Evolutionary conservation across 2,329 filamentous ascomycete genomes (phyloP).

Genomic region (Diaporthe helianthi): DNA sequence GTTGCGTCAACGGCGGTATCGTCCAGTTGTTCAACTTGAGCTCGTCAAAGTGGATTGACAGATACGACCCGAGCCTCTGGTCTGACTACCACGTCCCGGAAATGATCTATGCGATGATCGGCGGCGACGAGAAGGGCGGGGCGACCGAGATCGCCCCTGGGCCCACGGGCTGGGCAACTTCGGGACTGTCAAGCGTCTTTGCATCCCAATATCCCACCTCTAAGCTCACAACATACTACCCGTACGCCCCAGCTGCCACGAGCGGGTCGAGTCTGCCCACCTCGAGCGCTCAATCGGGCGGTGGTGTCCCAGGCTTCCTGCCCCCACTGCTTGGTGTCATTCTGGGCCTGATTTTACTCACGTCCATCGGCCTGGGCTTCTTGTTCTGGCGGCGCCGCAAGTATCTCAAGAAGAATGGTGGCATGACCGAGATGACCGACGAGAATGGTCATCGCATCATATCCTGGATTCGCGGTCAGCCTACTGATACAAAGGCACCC

Average conservation of each 20-base stretch:
- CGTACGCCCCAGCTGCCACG: slow-evolving; percentile 55
- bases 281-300: slow-evolving; percentile 38
- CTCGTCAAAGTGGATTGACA: slow-evolving; percentile 70
- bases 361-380: slow-evolving; percentile 56
- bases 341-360: slow-evolving; percentile 63
- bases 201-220: slow-evolving; percentile 58
- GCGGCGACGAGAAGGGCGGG: slow-evolving; percentile 69
- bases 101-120: slow-evolving; percentile 69
- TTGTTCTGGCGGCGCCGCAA: slow-evolving; percentile 60
- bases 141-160: slow-evolving; percentile 73
- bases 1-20: slow-evolving; percentile 59
- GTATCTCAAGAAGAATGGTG: slow-evolving; percentile 47
- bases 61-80: slow-evolving; percentile 71
- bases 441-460: slow-evolving; percentile 56
- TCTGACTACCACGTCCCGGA: slow-evolving; percentile 74
- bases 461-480: slow-evolving; percentile 59
- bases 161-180: slow-evolving; percentile 61
- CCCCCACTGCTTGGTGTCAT: slow-evolving; percentile 69
- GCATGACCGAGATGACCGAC: slow-evolving; percentile 50
- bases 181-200: slow-evolving; percentile 61
- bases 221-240: slow-evolving; percentile 67
- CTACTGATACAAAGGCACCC: slow-evolving; percentile 50
- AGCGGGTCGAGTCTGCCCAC: slow-evolving; percentile 38
- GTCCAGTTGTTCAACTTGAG: slow-evolving; percentile 77
- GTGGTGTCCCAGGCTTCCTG: slow-evolving; percentile 62